A percentile compares a stretch with the other conserved stretches of the same genome.
Evolutionary conservation across 2,329 filamentous ascomycete species (phyloP).

Genomic region (Exophiala sp.): DNA sequence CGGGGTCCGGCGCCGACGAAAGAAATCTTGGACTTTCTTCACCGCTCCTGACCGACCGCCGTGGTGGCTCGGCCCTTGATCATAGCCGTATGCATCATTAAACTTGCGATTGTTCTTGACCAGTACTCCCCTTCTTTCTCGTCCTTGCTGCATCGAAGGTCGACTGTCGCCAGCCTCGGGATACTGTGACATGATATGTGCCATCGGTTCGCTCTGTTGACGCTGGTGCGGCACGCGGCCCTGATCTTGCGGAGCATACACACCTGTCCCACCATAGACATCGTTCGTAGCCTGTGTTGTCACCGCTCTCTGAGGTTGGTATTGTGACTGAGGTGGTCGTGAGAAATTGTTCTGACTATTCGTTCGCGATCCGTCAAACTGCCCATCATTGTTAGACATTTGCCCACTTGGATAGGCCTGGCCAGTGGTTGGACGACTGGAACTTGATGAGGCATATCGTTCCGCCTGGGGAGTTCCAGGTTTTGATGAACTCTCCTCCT

Average conservation of each 20-base stretch:
- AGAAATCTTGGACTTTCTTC: slow-evolving; percentile 97
- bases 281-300: slow-evolving; percentile 17
- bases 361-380: slow-evolving; percentile 21
- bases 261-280: slow-evolving; percentile 29
- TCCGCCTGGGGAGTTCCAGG: slow-evolving; percentile 37
- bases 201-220: slow-evolving; percentile 36
- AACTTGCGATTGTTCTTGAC: slow-evolving; percentile 87
- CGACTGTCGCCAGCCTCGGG: slow-evolving; percentile 39
- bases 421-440: slow-evolving; percentile 12
- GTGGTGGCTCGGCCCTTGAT: slow-evolving; percentile 58
- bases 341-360: slow-evolving; percentile 26
- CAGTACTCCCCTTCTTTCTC: slow-evolving; percentile 55
- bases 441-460: slow-evolving; percentile 22
- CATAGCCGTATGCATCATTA: slow-evolving; percentile 79
- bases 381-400: slow-evolving; percentile 20
- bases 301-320: slow-evolving; percentile 12
- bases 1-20: slow-evolving; percentile 57
- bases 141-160: slow-evolving; percentile 42
- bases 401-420: slow-evolving; percentile 13
- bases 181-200: slow-evolving; percentile 30
- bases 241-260: slow-evolving; percentile 24
- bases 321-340: slow-evolving; percentile 25
- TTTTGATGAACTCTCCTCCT: slow-evolving; percentile 44
- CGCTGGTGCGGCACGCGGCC: slow-evolving; percentile 29
- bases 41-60: slow-evolving; percentile 83